phyloP scores from a whole-genome alignment of 352 stramenopile species.

The Globisporangium nagaii region DNA sequence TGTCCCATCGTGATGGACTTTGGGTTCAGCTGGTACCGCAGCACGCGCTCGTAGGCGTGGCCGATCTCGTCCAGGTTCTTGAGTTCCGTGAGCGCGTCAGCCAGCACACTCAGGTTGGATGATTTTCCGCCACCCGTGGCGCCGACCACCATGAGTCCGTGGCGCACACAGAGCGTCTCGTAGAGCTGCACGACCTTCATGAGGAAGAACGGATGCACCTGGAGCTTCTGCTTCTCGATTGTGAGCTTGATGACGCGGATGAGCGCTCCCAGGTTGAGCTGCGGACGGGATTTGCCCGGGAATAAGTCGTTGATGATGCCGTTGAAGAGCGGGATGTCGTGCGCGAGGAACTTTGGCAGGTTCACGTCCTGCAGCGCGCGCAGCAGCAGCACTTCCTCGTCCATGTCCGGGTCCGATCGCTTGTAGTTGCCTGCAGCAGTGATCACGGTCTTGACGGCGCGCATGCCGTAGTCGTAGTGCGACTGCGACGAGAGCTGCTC shows the following conservation, averaged over 20 bases:
- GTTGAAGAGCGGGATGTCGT: conserved; percentile 93
- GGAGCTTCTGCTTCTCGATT: conserved; percentile 76
- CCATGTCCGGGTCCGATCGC: conserved; percentile 87
- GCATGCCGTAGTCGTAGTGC: conserved; percentile 97
- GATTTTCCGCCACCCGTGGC: conserved; percentile 92
- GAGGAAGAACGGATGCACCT: conserved; percentile 90
- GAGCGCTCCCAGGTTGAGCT: conserved; percentile 88
- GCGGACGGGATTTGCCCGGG: conserved; percentile 80
- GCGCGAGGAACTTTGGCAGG: conserved; percentile 93
- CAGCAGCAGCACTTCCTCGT: conserved; percentile 91
- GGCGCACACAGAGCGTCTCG: conserved; percentile 92
- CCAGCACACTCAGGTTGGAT: conserved; percentile 80
- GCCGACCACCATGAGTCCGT: conserved; percentile 94
- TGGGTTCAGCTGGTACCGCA: conserved; percentile 89
- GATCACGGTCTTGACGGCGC: conserved; percentile 94
- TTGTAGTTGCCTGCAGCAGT: conserved; percentile 94
- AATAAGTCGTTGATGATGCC: conserved; percentile 95
- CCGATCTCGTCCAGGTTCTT: conserved; percentile 73
- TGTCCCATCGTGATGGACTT: conserved; percentile 96
- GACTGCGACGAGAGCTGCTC: conserved; percentile 93
- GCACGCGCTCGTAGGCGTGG: conserved; percentile 84
- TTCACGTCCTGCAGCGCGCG: conserved; percentile 94
- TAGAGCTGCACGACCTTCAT: conserved; percentile 93
- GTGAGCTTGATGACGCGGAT: conserved; percentile 85
- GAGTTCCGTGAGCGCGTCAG: conserved; percentile 81